Evolutionary conservation across 495 filamentous ascomycete species (phyloP), one percentile per base, ranked within the genome.

Genomic region (Clavariopsis aquatica): DNA sequence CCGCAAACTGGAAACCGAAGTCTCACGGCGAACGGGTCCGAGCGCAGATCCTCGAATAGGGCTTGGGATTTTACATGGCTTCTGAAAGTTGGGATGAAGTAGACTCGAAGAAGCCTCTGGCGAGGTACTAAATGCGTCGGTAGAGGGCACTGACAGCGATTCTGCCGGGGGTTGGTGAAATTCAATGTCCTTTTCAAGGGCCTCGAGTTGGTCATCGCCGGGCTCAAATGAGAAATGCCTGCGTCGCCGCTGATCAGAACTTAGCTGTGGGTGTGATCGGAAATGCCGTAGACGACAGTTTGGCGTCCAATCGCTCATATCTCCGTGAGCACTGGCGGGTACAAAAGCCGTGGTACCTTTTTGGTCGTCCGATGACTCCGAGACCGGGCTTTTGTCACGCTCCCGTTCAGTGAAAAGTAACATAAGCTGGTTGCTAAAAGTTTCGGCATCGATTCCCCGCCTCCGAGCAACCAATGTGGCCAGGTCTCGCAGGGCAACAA

Each of bases 41-140:
- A 60, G n/a, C 10, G 45, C 8, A 26, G 22, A 31, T 23, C 64
- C 47, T 27, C 71, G 61, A 6, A 71, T 56, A 10, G 75, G 75
- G 34, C 66, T 74, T 1, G 75, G 75, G 27, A 77, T 77, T 52
- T 67, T 75, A 13, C 73, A 77, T 7, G 57, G 53, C 57, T 62
- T 70, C 52, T 49, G 51, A 23, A 27, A 27, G 8, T 67, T 67
- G 15, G 55, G 47, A 20, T 49, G 19, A 28, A 26, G 10, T 57
- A 36, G 20, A 63, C 43, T 60, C 19, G 52, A 28, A 13, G 67
- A 57, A 27, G 9, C 29, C 49, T 53, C 38, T 19, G 47, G 1
- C 28, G n/a, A 13, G 3, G 20, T 2, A 12, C 34, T 17, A 28
- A 9, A 31, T 27, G 24, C 15, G 38, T 45, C 53, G 9, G 53